Base-by-base conservation (phyloP, 805 yeast genomes). In the Yarrowia hollandica region DNA sequence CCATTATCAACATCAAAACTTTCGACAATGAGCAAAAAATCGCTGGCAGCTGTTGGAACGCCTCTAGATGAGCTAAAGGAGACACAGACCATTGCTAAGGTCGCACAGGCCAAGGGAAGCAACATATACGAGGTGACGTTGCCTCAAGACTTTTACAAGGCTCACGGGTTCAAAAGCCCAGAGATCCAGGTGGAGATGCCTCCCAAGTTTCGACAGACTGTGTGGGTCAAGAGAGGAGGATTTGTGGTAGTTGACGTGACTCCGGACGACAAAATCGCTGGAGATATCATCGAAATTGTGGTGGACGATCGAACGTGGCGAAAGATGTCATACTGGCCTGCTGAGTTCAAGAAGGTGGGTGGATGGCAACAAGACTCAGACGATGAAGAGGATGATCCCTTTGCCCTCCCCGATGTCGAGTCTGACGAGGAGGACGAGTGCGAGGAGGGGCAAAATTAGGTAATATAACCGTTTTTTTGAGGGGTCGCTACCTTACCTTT, bases 221-320 rank as follows among this genome's bases (percentile, higher is more conserved):
- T 69, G 37, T 72, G 72, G 62, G 68, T 73, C 22, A 66, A 67
- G 28, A 65, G 75, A 4, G 74, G 74, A 10, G 75, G 75, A 18
- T 63, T 64, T 26, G 72, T 68, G 2, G 63, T 73, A 7, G 66
- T 68, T 1, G 66, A 62, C 26, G 54, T 67, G 54, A 64, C 60
- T 44, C 58, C 64, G 1, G 62, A 61, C 37, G 65, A 65, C 30
- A 69, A 68, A 30, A 64, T 71, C 18, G 62, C 65, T 12, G 76
- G 74, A 10, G 72, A 71, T 12, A 66, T 73, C 61, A 60, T 66
- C 46, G 69, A 71, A 42, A 66, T 72, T 12, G 73, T 72, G 7
- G 62, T 66, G 37, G 67, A 70, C 62, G 63, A 64, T 25, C 64
- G 68, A 15, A 65, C 65, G 8, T 72, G 75, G 75, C 68, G 69